These are phyloP conservation scores for Nemania sp. DNA, from an alignment of 2,329 filamentous ascomycete species.

Conservation along the genomic window DNA sequence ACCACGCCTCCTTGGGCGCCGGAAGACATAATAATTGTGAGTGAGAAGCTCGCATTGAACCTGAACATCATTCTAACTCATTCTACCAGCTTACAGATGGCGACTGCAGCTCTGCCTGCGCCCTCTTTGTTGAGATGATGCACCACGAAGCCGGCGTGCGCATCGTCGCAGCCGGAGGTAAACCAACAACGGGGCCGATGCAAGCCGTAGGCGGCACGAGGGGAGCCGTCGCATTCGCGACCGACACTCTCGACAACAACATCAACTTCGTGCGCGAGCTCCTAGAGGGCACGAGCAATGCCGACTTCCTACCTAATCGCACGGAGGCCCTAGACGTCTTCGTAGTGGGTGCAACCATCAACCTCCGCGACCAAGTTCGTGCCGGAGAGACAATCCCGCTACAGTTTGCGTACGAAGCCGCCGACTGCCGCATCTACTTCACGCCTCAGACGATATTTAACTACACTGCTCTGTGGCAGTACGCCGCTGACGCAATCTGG, in stretches of 20 bases:
- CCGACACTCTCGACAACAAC: slow-evolving; percentile 38
- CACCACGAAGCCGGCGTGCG: slow-evolving; percentile 51
- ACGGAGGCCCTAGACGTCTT: slow-evolving; percentile 37
- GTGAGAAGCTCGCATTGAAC: neutral
- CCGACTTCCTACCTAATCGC: slow-evolving; percentile 34
- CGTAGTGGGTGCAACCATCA: slow-evolving; percentile 38
- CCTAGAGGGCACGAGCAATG: slow-evolving; percentile 13
- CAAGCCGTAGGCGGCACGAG: slow-evolving; percentile 75
- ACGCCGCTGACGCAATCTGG: slow-evolving; percentile 51
- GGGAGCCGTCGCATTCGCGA: slow-evolving; percentile 56
- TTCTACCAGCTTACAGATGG: slow-evolving; percentile 46
- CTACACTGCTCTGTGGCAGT: slow-evolving; percentile 65
- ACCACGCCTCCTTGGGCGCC: slow-evolving; percentile 19
- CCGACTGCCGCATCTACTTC: slow-evolving; percentile 72
- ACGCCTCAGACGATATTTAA: slow-evolving; percentile 65
- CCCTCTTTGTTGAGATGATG: slow-evolving; percentile 51
- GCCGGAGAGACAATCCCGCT: slow-evolving; percentile 53
- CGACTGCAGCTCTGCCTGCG: slow-evolving; percentile 50
- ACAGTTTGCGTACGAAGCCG: slow-evolving; percentile 71
- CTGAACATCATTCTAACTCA: slow-evolving; percentile 2
- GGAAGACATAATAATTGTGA: slow-evolving; percentile 39
- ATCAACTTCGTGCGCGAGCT: slow-evolving; percentile 24
- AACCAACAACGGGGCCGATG: slow-evolving; percentile 65
- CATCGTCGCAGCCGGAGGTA: slow-evolving; percentile 61
- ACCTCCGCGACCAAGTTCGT: slow-evolving; percentile 47